Conservation (phyloP, 352 stramenopile species). For the Pythium utonaiense region DNA sequence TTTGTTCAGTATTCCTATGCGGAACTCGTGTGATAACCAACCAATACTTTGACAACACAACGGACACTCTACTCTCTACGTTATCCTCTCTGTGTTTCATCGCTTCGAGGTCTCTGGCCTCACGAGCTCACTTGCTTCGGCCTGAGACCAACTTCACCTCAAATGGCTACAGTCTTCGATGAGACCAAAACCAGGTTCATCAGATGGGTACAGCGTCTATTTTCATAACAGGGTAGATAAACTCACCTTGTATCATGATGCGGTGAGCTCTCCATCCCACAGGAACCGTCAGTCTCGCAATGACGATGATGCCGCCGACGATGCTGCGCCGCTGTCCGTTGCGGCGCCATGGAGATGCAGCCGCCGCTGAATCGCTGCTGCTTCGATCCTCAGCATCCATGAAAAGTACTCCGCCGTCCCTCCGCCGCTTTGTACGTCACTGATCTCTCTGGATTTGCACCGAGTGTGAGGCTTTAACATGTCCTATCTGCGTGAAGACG, state of each 20-base stretch:
- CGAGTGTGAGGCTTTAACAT: neutral
- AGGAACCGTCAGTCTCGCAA: neutral
- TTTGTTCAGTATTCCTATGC: too few relatives aligned
- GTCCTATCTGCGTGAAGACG: neutral
- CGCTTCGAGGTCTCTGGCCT: too few relatives aligned
- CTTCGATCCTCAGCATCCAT: neutral
- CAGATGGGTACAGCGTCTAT: neutral
- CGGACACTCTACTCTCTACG: too few relatives aligned
- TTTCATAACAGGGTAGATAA: neutral
- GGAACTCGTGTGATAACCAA: too few relatives aligned
- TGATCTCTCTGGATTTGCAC: neutral
- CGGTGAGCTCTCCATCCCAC: too few relatives aligned
- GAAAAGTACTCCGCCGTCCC: neutral
- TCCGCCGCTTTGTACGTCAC: constrained; percentile 15
- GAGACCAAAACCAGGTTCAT: too few relatives aligned
- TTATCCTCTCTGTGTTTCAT: too few relatives aligned
- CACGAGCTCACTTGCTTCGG: too few relatives aligned
- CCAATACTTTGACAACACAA: too few relatives aligned
- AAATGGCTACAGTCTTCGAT: too few relatives aligned
- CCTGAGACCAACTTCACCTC: too few relatives aligned
- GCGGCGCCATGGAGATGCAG: constrained; percentile 10
- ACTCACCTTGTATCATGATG: too few relatives aligned
- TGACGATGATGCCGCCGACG: constrained; percentile 9
- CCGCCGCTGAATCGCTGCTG: constrained; percentile 5
- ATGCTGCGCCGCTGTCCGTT: constrained; percentile 13